Percentiles rank a stretch among this genome's conserved stretches.
Conservation (phyloP, 2,329 filamentous ascomycete genomes). For the Penicillium sp. region DNA sequence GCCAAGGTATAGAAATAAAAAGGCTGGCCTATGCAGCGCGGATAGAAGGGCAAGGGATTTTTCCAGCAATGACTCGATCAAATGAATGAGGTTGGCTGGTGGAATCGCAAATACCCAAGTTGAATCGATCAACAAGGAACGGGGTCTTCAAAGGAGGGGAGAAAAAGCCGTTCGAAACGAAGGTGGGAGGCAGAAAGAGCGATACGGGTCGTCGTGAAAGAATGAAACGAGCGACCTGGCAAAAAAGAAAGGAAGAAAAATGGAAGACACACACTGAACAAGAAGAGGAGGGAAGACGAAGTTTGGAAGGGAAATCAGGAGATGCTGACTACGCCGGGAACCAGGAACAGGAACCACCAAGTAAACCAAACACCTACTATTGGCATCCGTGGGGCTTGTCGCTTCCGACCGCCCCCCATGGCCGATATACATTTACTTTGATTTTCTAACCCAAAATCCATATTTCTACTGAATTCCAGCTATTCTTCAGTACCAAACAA, state of each 20-base stretch:
- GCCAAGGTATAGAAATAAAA: slow-evolving; percentile 25
- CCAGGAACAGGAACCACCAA: background rate
- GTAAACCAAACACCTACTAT: slow-evolving; percentile 7
- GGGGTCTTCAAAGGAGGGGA: slow-evolving; percentile 12
- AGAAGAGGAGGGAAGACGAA: slow-evolving; percentile 22
- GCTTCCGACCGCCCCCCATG: background rate
- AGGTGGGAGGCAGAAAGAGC: slow-evolving; percentile 30
- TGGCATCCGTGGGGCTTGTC: slow-evolving; percentile 16
- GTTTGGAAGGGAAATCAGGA: slow-evolving; percentile 22
- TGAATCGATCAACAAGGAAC: slow-evolving; percentile 27
- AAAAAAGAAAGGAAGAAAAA: slow-evolving; percentile 33
- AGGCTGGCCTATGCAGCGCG: slow-evolving; percentile 42
- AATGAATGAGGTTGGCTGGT: slow-evolving; percentile 9
- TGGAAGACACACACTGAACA: slow-evolving; percentile 21
- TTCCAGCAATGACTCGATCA: slow-evolving; percentile 6
- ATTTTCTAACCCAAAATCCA: background rate
- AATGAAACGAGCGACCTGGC: slow-evolving; percentile 51
- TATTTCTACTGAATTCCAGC: background rate
- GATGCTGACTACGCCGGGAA: slow-evolving; percentile 22
- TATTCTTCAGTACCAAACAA: background rate
- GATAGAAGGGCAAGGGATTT: slow-evolving; percentile 21
- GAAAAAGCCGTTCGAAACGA: slow-evolving; percentile 33
- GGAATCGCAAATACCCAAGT: slow-evolving; percentile 22
- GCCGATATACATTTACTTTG: background rate
- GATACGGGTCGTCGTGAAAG: slow-evolving; percentile 51